These are phyloP conservation scores for Phytophthora capsici DNA, from an alignment of 352 stramenopile genomes.

Conservation along the genomic window DNA sequence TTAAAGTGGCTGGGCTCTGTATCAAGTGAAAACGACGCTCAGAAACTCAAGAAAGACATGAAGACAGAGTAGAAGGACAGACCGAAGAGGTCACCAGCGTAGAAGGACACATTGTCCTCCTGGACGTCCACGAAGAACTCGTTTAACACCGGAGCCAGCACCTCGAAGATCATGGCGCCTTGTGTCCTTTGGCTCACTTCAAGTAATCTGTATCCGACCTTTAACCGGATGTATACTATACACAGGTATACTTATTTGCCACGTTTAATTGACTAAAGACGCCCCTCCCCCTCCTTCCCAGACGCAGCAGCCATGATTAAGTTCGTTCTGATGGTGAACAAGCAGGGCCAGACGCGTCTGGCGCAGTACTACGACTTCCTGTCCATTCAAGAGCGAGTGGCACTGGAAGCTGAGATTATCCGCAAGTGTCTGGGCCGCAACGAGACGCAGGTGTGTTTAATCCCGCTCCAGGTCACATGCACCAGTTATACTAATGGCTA, in stretches of 20 bases:
- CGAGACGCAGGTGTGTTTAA: conserved; percentile 89
- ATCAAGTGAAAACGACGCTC: neutral
- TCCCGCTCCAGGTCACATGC: neutral
- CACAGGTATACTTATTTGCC: neutral
- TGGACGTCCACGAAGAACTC: conserved; percentile 75
- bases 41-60: neutral
- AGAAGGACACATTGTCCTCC: conserved; percentile 66
- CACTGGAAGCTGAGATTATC: conserved; percentile 99
- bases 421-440: conserved; percentile 98
- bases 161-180: conserved; percentile 56
- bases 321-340: conserved; percentile 98
- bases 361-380: conserved; percentile 99
- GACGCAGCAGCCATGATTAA: conserved; percentile 86
- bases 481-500: neutral
- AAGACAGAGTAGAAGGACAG: neutral
- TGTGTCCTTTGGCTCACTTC: conserved; percentile 19
- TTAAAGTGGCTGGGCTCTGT: conserved; percentile 72
- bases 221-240: neutral
- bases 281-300: neutral
- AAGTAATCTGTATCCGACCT: neutral
- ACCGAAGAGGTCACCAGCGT: conserved; percentile 80
- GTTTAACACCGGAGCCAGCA: conserved; percentile 55
- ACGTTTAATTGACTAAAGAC: conserved; percentile 2
- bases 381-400: conserved; percentile 97
- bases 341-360: conserved; percentile 99